Evolutionary conservation across 2,329 filamentous ascomycete genomes (phyloP).

Genomic region (Beauveria sp.): DNA sequence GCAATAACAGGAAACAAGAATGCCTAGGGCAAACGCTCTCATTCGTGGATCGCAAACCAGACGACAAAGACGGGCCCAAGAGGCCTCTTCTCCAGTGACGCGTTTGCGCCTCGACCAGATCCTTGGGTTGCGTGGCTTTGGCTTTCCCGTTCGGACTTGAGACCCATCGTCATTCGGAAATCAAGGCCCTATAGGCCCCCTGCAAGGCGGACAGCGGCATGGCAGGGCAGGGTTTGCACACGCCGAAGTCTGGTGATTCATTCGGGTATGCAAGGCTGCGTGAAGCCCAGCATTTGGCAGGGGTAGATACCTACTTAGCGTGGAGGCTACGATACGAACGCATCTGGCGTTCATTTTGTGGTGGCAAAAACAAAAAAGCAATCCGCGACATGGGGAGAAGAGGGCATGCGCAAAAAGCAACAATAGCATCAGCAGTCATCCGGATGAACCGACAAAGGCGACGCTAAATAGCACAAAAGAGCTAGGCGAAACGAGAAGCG

Average conservation of each 20-base stretch:
- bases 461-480: not conserved
- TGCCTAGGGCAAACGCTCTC: not conserved
- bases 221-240: not conserved
- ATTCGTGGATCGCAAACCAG: not conserved
- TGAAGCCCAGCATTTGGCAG: not conserved
- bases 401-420: not conserved
- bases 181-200: not conserved
- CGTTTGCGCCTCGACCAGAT: not conserved
- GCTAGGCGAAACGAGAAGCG: not conserved
- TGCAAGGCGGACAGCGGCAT: not conserved
- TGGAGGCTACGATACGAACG: not conserved
- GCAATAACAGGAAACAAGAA: not conserved
- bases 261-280: not conserved
- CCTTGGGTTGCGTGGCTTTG: not conserved
- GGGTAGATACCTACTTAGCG: too few relatives aligned
- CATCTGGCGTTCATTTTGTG: not conserved
- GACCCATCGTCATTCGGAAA: not conserved
- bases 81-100: not conserved
- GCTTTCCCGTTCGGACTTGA: not conserved
- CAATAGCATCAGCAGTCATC: too few relatives aligned
- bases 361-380: not conserved
- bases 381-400: not conserved
- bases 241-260: not conserved
- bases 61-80: not conserved
- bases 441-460: not conserved